Evolutionary conservation across 2,329 filamentous ascomycete genomes (phyloP).

Genomic region (Colletotrichum sp.): DNA sequence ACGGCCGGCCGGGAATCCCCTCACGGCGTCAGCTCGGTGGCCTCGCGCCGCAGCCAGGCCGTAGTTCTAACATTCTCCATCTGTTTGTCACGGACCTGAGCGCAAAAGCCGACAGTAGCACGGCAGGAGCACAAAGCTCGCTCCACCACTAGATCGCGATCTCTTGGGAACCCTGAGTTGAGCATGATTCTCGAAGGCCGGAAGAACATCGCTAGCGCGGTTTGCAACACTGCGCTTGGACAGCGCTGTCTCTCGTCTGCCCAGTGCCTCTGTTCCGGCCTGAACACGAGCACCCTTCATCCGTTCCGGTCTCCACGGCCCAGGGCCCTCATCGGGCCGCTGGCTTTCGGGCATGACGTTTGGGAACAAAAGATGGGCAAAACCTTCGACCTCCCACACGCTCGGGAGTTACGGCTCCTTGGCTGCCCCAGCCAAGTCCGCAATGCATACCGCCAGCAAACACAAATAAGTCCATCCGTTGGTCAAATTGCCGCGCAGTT

Average conservation of each 20-base stretch:
- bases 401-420: neutral
- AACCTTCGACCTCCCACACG: neutral
- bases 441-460: neutral
- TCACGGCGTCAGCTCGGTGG: neutral
- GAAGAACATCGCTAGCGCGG: neutral
- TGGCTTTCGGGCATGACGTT: constrained; percentile 9
- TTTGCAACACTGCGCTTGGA: neutral
- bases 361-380: neutral
- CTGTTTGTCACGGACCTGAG: neutral
- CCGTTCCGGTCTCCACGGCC: neutral
- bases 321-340: neutral
- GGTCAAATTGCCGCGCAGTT: neutral
- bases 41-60: neutral
- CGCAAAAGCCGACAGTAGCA: neutral
- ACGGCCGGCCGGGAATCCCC: constrained; percentile 8
- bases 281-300: neutral
- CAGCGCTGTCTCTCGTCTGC: neutral
- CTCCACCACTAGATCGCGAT: neutral
- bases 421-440: neutral
- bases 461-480: neutral
- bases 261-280: neutral
- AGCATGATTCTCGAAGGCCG: constrained; percentile 10
- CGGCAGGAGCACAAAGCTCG: neutral
- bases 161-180: neutral
- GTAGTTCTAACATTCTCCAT: neutral